phyloP scores from a whole-genome alignment of 1,284 basidiomycete species.

The Pseudozyma pruni region DNA sequence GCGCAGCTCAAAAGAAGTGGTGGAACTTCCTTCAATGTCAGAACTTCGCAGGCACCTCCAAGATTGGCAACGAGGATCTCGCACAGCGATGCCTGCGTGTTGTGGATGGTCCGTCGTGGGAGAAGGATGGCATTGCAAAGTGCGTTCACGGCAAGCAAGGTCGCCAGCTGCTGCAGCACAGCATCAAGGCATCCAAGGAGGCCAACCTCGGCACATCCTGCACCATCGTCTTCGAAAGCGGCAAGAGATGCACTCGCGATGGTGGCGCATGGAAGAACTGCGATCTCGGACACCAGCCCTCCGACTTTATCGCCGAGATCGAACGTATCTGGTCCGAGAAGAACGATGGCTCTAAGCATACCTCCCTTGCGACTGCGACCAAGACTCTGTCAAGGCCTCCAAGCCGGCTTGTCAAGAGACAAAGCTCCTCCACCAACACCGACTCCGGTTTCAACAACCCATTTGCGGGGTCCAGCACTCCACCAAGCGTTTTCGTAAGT shows the following conservation, averaged over 20 bases:
- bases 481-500: slow-evolving; percentile 62
- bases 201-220: slow-evolving; percentile 33
- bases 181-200: slow-evolving; percentile 33
- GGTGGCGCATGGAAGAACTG: slow-evolving; percentile 56
- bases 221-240: slow-evolving; percentile 53
- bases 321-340: slow-evolving; percentile 45
- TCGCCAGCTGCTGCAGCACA: slow-evolving; percentile 40
- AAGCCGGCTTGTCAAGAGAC: slow-evolving; percentile 25
- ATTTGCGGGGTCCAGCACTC: slow-evolving; percentile 36
- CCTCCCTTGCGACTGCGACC: background rate
- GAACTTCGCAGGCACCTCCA: slow-evolving; percentile 43
- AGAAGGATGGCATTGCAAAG: slow-evolving; percentile 51
- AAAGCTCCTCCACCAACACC: slow-evolving; percentile 20
- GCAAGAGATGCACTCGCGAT: slow-evolving; percentile 53
- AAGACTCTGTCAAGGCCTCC: slow-evolving; percentile 1
- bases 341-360: slow-evolving; percentile 10
- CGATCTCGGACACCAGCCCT: slow-evolving; percentile 45
- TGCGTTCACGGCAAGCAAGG: slow-evolving; percentile 50
- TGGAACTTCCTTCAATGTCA: slow-evolving; percentile 58
- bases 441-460: slow-evolving; percentile 17
- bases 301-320: slow-evolving; percentile 55
- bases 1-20: slow-evolving; percentile 52
- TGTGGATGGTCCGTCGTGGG: slow-evolving; percentile 46
- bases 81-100: slow-evolving; percentile 44
- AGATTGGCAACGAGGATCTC: slow-evolving; percentile 50